Conservation (phyloP, 306 rosid genomes). For the Pueraria montana region DNA sequence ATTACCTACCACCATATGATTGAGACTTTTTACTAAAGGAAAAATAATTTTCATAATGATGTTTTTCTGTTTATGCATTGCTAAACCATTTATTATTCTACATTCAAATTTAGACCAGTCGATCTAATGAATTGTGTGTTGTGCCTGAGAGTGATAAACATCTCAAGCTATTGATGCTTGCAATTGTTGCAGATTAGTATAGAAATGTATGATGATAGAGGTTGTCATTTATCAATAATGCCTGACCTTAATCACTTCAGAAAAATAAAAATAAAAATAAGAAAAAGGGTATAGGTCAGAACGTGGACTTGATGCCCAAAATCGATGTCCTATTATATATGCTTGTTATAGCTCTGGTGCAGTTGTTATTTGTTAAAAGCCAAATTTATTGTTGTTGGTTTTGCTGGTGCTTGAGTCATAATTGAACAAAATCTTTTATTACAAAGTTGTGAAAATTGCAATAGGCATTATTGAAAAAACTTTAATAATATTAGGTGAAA, state of each 20-base stretch:
- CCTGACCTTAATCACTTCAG: neutral
- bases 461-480: neutral
- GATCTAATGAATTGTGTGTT: neutral
- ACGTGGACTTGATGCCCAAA: neutral
- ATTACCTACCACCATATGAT: conserved; percentile 53
- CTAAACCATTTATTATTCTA: neutral
- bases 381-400: neutral
- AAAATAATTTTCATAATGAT: conserved; percentile 14
- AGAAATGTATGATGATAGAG: neutral
- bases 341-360: neutral
- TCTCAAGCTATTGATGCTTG: neutral
- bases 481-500: conserved; percentile 34
- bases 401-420: neutral
- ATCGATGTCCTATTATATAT: neutral
- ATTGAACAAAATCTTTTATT: neutral
- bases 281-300: neutral
- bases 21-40: conserved; percentile 47
- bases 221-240: neutral
- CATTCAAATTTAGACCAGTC: neutral
- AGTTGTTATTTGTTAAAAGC: neutral
- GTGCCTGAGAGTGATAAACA: neutral
- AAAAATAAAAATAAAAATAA: neutral
- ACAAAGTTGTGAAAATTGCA: neutral
- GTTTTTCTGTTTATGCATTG: neutral
- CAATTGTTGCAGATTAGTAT: neutral